Base-by-base conservation (phyloP, 2,329 filamentous ascomycete genomes). In the Cladosporium sp. region DNA sequence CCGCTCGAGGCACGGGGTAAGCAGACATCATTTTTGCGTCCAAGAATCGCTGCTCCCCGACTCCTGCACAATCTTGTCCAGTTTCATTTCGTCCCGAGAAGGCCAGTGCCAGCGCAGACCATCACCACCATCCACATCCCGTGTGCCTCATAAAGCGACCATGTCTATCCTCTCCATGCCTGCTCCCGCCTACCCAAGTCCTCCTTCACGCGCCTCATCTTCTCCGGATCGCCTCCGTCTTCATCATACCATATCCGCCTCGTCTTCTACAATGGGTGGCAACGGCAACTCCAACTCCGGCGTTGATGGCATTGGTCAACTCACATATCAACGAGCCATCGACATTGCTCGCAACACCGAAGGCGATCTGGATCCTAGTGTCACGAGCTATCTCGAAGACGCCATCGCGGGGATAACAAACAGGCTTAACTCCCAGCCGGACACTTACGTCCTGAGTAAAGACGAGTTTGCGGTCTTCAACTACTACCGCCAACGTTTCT, bases 381-480 rank as follows among this genome's bases (percentile, higher is more conserved):
- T 90, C 51, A 77, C 74, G 62, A 73, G 74, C 54, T 82, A 85
- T 51, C 81, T 95, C 34, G 84, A 90, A 64, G 67, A 67, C 44
- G 84, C 80, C 24, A 72, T 89, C 43, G 64, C 70, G 1, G 73
- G 79, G 55, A 80, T 91, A 56, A 92, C 88, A 87, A 65, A 64
- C 38, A 84, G 81, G 59, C 78, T 95, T 51, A 71, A 83, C 60
- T 73, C 75, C 3, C 73, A 84, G 27, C 86, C 86, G 1, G 70
- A 79, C 44, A 74, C 75, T n/a, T 95, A 92, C 68, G 69, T 93
- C 56, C 83, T 95, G 73, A 82, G 75, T 29, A 75, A 79, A 55
- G 83, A 89, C 68, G 89, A 95, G 70, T 95, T 93, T 63, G 82
- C 87, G 49, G 78, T 95, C 54, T 90, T 95, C 80, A 95, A 93